A percentile compares a stretch with the other conserved stretches of the same genome.
These are phyloP conservation scores for Russula earlei DNA, from an alignment of 768 basidiomycete species.

Conservation along the genomic window DNA sequence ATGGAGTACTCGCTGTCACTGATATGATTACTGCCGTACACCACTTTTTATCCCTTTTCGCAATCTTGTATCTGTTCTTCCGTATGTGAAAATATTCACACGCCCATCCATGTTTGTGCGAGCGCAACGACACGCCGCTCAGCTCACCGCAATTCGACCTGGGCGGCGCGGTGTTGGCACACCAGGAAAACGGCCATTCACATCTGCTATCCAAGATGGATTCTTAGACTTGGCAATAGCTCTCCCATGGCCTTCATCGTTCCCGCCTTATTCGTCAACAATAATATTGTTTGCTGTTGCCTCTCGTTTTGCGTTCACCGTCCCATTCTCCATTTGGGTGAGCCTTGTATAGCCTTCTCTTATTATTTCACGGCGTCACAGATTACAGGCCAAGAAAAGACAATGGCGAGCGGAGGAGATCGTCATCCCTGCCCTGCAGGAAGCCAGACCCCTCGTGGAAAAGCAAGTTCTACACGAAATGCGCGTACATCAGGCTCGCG, in stretches of 20 bases:
- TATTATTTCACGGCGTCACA: neutral
- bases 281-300: constrained; percentile 61
- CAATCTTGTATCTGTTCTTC: constrained; percentile 15
- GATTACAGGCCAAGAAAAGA: constrained; percentile 22
- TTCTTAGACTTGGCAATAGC: constrained; percentile 72
- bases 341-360: constrained; percentile 19
- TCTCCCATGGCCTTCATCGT: constrained; percentile 57
- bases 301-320: constrained; percentile 47
- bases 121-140: constrained; percentile 1
- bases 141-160: neutral
- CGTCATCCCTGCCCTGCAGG: constrained; percentile 20
- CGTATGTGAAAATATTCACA: too few species aligned
- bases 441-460: constrained; percentile 16
- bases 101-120: constrained; percentile 8
- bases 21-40: constrained; percentile 20
- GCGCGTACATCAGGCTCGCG: constrained; percentile 8
- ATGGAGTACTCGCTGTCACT: constrained; percentile 13
- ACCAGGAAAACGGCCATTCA: constrained; percentile 7
- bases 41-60: constrained; percentile 9
- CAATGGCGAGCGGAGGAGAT: constrained; percentile 23
- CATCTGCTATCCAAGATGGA: constrained; percentile 39
- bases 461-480: constrained; percentile 7
- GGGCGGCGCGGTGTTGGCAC: neutral
- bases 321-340: constrained; percentile 76
- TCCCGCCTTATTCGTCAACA: constrained; percentile 64